Evolutionary conservation across 148 eudicot genomes (phyloP), one percentile per base, ranked within the genome.

Genomic region (Agrostemma githago): DNA sequence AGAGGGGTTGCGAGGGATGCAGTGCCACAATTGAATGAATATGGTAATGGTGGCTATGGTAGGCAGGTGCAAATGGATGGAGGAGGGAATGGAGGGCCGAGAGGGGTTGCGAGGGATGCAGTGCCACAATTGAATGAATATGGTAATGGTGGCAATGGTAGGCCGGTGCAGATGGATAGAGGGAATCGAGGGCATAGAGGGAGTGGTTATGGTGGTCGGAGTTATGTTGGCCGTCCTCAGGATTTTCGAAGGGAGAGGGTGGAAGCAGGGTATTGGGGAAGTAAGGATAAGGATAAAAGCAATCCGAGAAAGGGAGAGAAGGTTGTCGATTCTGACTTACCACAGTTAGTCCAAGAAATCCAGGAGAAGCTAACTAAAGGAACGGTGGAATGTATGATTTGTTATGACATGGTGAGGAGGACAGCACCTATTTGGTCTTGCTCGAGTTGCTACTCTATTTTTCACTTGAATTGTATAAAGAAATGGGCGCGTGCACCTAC

Each of bases 401-500:
- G 99, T 78, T 95, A 92, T 71, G 96, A 95, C 61, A 92, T 90
- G 99, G 96, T 95, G 68, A 79, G 83, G 84, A 87, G 99, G 75
- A 86, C 92, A 6, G 96, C 99, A 0, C 90, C 96, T 7, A 59
- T 95, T 74, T 95, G 97, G 99, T 92, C 92, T 38, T 95, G 97
- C 65, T 79, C 93, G 21, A 88, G 93, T 83, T 92, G 99, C 69
- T 95, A 82, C 80, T 86, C 99, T 1, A 95, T 95, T 71, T 90
- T 95, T 48, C 99, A 92, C 79, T 80, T 95, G 80, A 82, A 68
- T 67, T 95, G 99, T 68, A 89, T 82, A 37, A 95, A 89, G 90
- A 95, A 95, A 89, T 95, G 97, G 97, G 97, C 97, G 56, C 84
- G 88, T 57, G 96, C 97, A 2, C 99, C 99, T 12, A 87, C 96